A percentile compares a stretch with the other conserved stretches of the same genome.
Evolutionary conservation across 495 filamentous ascomycete species (phyloP).

Genomic region (Polyplosphaeria fusca): DNA sequence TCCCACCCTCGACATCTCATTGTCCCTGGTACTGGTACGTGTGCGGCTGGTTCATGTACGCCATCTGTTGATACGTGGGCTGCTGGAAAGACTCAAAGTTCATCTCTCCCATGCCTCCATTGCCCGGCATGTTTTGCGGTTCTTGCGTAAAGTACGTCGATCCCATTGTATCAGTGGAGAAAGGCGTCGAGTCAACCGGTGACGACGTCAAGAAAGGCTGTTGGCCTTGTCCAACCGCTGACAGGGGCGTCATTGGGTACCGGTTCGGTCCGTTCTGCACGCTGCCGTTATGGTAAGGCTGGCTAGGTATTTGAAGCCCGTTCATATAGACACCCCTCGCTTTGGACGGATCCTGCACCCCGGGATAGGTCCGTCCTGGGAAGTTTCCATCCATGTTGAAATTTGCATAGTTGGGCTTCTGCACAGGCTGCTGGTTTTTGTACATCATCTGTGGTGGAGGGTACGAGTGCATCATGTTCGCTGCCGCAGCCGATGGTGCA

Average conservation of each 20-base stretch:
- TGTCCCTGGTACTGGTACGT: conserved; percentile 28
- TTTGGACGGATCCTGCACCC: conserved; percentile 23
- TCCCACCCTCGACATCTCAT: conserved; percentile 7
- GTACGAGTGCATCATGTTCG: conserved; percentile 33
- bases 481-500: conserved; percentile 1
- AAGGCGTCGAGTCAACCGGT: conserved; percentile 30
- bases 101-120: conserved; percentile 15
- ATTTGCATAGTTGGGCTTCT: conserved; percentile 15
- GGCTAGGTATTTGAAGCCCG: conserved; percentile 25
- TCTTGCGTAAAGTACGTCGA: conserved; percentile 31
- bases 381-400: conserved; percentile 12
- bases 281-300: conserved; percentile 25
- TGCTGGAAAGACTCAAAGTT: conserved; percentile 12
- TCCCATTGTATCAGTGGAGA: conserved; percentile 14
- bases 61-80: conserved; percentile 25
- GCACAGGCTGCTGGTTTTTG: conserved; percentile 13
- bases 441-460: conserved; percentile 31
- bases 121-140: conserved; percentile 11
- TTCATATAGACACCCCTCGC: conserved; percentile 21
- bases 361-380: conserved; percentile 26
- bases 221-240: conserved; percentile 24
- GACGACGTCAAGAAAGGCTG: conserved; percentile 25
- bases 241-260: conserved; percentile 28
- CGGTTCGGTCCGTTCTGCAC: conserved; percentile 25
- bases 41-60: conserved; percentile 28